phyloP scores from a whole-genome alignment of 257 asterid genomes.

The Gentiana macrophylla region DNA sequence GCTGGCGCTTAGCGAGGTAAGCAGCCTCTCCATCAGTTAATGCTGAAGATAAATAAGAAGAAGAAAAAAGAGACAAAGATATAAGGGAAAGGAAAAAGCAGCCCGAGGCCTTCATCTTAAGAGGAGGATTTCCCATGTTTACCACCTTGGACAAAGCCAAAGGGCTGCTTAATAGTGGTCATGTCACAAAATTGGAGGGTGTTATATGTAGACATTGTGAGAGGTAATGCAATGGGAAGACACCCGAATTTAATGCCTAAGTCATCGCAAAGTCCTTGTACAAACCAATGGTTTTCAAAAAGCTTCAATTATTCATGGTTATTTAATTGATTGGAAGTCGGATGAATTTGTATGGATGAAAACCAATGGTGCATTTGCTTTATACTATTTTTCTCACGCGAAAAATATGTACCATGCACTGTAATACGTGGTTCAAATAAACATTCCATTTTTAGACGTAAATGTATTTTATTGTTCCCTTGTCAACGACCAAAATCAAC shows the following conservation, averaged over 20 bases:
- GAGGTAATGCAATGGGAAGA: constrained; percentile 18
- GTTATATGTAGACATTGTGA: constrained; percentile 20
- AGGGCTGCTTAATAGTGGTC: constrained; percentile 42
- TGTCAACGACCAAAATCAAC: too few species aligned
- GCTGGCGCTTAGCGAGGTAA: constrained; percentile 24
- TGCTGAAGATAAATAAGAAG: constrained; percentile 17
- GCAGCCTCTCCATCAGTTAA: constrained; percentile 19
- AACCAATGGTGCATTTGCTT: neutral
- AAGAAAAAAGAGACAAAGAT: constrained; percentile 13
- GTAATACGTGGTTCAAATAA: too few species aligned
- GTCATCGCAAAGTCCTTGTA: constrained; percentile 13
- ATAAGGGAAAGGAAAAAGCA: constrained; percentile 28
- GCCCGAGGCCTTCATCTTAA: constrained; percentile 39
- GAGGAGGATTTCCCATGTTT: constrained; percentile 34
- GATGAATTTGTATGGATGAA: neutral
- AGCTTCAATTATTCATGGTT: neutral
- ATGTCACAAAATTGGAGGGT: constrained; percentile 5
- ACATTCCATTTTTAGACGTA: too few species aligned
- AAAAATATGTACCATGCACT: too few species aligned
- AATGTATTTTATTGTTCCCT: too few species aligned
- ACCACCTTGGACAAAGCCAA: constrained; percentile 50
- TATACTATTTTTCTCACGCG: too few species aligned
- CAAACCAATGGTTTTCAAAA: neutral
- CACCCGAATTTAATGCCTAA: constrained; percentile 17
- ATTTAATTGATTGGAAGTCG: neutral